Base-by-base conservation (phyloP, 2,329 filamentous ascomycete genomes). In the Ophiostoma pallidulum region DNA sequence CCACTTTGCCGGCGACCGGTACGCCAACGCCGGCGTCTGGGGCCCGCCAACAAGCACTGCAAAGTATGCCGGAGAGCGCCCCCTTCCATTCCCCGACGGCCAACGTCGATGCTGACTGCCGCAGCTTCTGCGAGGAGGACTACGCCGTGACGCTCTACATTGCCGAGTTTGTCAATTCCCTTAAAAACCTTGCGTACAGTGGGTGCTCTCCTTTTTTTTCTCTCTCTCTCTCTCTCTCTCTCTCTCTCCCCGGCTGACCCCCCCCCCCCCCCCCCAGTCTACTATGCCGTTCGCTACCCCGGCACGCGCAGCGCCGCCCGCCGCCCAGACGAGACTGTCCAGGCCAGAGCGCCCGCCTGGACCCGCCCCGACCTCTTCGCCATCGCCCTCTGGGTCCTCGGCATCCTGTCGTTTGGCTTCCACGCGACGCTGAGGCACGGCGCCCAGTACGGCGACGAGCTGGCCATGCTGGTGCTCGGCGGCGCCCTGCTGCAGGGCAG, bases 401-500 rank as follows among this genome's bases (percentile, higher is more conserved):
- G 71, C 45, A 42, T 70, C 36, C 60, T 60, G 22, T 74, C 70
- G 1, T 64, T 66, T 41, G 43, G 64, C 10, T 73, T 68, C 55
- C 71, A 73, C 53, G 69, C 68, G 28, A 66, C 66, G 8, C 62
- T 73, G 16, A 68, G 63, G 45, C 66, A 69, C 41, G 57, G 57
- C 1, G 57, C 68, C 6, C 65, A 73, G 53, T 70, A 69, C 50
- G 68, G 67, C 52, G 77, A 80, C 54, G 76, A 80, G 54, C 62
- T 79, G n/a, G 72, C 73, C 46, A 79, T 78, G 76, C 67, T 78
- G 26, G 60, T 74, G 12, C 66, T 78, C 4, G 68, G 67, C 19
- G 73, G 70, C 51, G 65, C 73, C 0, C 66, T 79, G 47, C 63
- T 79, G 5, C 72, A 76, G 41, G 69, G 70, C 41, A 60, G 72